A percentile compares a stretch with the other conserved stretches of the same genome.
Evolutionary conservation across 192 early-diverging fungal species (phyloP).

Genomic region (Radiomyces spectabilis): DNA sequence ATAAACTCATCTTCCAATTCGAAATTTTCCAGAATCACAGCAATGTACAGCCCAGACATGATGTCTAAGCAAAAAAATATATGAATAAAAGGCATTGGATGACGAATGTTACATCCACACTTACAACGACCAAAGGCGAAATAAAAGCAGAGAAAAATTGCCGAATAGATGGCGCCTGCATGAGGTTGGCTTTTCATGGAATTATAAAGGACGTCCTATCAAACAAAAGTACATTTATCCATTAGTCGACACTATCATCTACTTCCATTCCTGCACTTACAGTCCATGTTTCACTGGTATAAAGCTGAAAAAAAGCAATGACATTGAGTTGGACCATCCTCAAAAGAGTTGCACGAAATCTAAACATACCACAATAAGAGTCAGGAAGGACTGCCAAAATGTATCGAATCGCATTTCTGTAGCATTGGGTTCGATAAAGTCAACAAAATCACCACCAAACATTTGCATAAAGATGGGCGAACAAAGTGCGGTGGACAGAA

Average conservation of each 20-base stretch:
- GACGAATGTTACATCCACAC: neutral
- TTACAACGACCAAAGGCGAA: conserved; percentile 47
- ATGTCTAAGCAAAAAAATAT: conserved; percentile 24
- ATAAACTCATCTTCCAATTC: conserved; percentile 43
- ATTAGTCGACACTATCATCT: neutral
- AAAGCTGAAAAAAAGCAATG: conserved; percentile 6
- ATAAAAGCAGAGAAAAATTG: conserved; percentile 31
- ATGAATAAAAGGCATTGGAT: neutral
- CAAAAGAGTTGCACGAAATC: too few species aligned
- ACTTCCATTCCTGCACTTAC: conserved; percentile 7
- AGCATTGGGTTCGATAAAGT: neutral
- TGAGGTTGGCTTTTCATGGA: conserved; percentile 32
- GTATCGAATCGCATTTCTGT: conserved; percentile 19
- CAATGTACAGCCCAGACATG: conserved; percentile 45
- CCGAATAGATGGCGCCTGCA: conserved; percentile 31
- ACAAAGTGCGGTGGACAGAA: conserved; percentile 19
- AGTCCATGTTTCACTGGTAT: conserved; percentile 28
- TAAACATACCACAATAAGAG: conserved; percentile 13
- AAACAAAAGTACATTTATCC: neutral
- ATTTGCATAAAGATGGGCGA: conserved; percentile 25
- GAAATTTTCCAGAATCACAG: conserved; percentile 54
- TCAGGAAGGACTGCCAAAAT: conserved; percentile 23
- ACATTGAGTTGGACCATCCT: neutral
- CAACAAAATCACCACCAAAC: conserved; percentile 26
- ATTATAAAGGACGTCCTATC: conserved; percentile 40